phyloP scores from a whole-genome alignment of 805 yeast genomes.

The Monosporozyma aerobia region DNA sequence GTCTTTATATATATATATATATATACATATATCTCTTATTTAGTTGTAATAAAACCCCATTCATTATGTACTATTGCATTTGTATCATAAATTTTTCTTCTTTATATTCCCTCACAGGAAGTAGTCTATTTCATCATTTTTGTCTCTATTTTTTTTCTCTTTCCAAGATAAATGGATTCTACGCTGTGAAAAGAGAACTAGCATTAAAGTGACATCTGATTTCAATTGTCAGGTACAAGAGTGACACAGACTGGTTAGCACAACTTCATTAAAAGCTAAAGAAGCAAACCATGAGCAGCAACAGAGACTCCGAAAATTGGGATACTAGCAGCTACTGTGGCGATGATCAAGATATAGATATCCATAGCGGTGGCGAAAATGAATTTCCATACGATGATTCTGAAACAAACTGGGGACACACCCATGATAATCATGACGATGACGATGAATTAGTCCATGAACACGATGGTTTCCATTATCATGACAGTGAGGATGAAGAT shows the following conservation, averaged over 20 bases:
- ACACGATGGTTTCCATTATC: not conserved
- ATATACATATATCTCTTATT: not conserved
- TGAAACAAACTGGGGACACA: not conserved
- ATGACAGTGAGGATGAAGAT: not conserved
- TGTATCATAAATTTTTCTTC: not conserved
- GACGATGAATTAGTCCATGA: not conserved
- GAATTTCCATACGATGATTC: not conserved
- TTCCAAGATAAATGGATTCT: not conserved
- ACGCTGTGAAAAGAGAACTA: not conserved
- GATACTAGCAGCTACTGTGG: not conserved
- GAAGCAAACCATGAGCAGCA: not conserved
- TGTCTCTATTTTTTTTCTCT: not conserved
- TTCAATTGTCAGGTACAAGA: not conserved
- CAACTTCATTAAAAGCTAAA: not conserved
- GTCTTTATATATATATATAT: not conserved
- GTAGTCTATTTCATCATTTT: not conserved
- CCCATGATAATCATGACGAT: not conserved
- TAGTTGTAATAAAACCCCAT: not conserved
- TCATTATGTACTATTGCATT: not conserved
- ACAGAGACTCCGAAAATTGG: not conserved
- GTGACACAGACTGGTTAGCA: not conserved
- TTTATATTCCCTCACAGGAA: not conserved
- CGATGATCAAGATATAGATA: slow-evolving; percentile 1
- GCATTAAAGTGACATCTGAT: not conserved
- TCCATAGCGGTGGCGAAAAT: slow-evolving; percentile 14